Evolutionary conservation across 2,329 filamentous ascomycete genomes (phyloP), one percentile per base, ranked within the genome.

Genomic region (Exophiala calicioides): DNA sequence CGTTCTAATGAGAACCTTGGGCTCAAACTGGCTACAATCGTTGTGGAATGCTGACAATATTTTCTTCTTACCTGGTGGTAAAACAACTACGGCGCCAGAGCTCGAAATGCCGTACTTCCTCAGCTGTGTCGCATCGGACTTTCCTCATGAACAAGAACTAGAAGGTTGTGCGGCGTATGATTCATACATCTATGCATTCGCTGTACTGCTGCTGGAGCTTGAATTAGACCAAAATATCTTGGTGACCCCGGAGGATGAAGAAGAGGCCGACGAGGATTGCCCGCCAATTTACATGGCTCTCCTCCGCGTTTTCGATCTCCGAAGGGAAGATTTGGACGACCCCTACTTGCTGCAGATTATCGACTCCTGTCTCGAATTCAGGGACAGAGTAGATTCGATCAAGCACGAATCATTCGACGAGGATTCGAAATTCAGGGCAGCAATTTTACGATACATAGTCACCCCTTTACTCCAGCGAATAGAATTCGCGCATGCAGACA

Each of bases 321-420:
- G 36, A 10, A 24, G 29, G 20, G 36, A 39, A 9, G 36, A 39
- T n/a, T 8, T 39, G 23, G 36, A 39, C 23, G 36, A 39, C 23
- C 36, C 21, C 13, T 39, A 39, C 18, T 19, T 39, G 4, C 36
- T 26, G 20, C 36, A 39, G 18, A 18, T 39, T 24, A 39, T 39
- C 15, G 18, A 39, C 23, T 39, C 36, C 18, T 39, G 36, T 20
- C 36, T 39, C 29, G 36, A 39, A 3, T 39, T 39, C 26, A 20
- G 12, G 7, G 18, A 39, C 23, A 23, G 15, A 4, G 36, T 39
- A n/a, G 36, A 39, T 3, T 39, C 36, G 4, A 39, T 39, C 8
- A 23, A 29, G 16, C 36, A 39, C 13, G 21, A 20, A 8, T 39
- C 36, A n/a, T 29, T 39, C 18, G 26, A 29, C n/a, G 5, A 39